These are phyloP conservation scores for Hymenoscyphus fraxineus DNA, from an alignment of 2,329 filamentous ascomycete species.

Conservation along the genomic window DNA sequence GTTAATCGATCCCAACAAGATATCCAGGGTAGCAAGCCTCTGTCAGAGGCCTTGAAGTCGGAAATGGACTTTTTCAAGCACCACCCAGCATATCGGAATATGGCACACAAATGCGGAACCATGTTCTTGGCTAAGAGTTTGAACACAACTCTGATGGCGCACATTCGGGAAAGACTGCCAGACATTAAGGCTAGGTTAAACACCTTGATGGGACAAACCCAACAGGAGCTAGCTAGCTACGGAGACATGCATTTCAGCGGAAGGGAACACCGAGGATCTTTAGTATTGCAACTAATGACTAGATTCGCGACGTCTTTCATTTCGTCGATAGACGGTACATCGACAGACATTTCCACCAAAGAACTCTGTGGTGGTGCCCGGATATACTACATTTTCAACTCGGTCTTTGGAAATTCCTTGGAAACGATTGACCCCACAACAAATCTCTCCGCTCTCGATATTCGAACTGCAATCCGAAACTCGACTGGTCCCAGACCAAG, in stretches of 20 bases:
- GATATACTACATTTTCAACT: slow-evolving; percentile 37
- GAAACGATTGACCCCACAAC: slow-evolving; percentile 95
- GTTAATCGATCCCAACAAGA: slow-evolving; percentile 98
- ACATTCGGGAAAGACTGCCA: slow-evolving; percentile 91
- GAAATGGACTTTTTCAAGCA: slow-evolving; percentile 96
- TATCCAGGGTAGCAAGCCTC: slow-evolving; percentile 92
- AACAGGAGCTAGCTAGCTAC: slow-evolving; percentile 96
- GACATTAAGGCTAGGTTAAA: slow-evolving; percentile 98
- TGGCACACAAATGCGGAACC: slow-evolving; percentile 88
- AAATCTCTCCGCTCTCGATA: slow-evolving; percentile 91
- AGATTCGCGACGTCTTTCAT: slow-evolving; percentile 97
- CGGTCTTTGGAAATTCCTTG: slow-evolving; percentile 80
- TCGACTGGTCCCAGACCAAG: slow-evolving; percentile 94
- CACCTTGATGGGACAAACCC: slow-evolving; percentile 98
- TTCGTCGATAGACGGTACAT: slow-evolving; percentile 96
- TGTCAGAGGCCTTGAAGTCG: slow-evolving; percentile 83
- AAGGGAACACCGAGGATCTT: slow-evolving; percentile 90
- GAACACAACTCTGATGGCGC: slow-evolving; percentile 91
- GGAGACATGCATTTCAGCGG: slow-evolving; percentile 97
- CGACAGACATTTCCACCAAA: slow-evolving; percentile 97
- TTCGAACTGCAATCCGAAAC: slow-evolving; percentile 95
- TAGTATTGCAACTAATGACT: slow-evolving; percentile 97
- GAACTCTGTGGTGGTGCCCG: slow-evolving; percentile 41
- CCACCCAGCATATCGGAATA: slow-evolving; percentile 95
- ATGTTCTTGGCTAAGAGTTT: slow-evolving; percentile 92